Evolutionary conservation across 345 rosid genomes (phyloP).

Genomic region (Atalantia buxifolia): DNA sequence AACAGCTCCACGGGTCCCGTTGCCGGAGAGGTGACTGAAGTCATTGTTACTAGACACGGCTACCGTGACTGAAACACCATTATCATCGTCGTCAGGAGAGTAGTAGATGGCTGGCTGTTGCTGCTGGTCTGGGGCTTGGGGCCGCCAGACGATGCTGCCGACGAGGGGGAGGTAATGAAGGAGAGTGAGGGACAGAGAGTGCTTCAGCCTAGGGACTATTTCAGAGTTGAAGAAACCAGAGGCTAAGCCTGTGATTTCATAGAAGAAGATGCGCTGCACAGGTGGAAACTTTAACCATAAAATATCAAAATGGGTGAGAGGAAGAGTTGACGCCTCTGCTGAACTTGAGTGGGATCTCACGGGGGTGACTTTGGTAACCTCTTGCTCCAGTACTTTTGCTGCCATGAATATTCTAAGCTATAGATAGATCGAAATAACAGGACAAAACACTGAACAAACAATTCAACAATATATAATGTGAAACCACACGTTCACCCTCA

Average conservation of each 20-base stretch:
- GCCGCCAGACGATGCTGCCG: conserved; percentile 27
- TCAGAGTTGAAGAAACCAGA: conserved; percentile 25
- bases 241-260: neutral
- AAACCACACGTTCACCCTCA: no score
- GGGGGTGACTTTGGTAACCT: neutral
- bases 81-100: conserved; percentile 8
- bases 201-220: conserved; percentile 37
- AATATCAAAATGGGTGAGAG: neutral
- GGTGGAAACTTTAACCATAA: neutral
- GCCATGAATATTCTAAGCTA: no score
- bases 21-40: conserved; percentile 13
- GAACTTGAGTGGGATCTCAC: neutral
- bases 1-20: neutral
- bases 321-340: neutral
- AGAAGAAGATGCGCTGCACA: neutral
- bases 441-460: no score
- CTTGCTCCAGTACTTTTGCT: no score
- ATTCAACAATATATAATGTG: no score
- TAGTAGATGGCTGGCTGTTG: conserved; percentile 20
- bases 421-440: no score
- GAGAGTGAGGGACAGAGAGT: conserved; percentile 36
- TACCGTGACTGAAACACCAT: conserved; percentile 28
- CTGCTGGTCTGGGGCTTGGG: neutral
- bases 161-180: conserved; percentile 29
- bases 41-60: conserved; percentile 29